These are phyloP conservation scores for Melastoma candidum DNA, from an alignment of 441 rosid genomes.

Conservation along the genomic window DNA sequence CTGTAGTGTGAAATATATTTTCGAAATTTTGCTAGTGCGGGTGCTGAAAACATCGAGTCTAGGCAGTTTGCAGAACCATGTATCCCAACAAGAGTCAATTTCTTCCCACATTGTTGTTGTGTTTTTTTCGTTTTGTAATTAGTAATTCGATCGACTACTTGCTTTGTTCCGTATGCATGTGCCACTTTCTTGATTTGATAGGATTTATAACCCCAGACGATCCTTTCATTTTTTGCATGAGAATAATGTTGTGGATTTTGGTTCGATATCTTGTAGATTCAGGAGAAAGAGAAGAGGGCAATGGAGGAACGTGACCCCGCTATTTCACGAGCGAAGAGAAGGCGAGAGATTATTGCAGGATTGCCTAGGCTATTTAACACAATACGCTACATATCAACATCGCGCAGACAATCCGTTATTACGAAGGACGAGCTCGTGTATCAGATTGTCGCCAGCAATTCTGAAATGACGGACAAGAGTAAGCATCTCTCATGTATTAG, in stretches of 20 bases:
- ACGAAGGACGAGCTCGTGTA: slow-evolving; percentile 81
- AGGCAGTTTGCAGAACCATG: too few relatives aligned
- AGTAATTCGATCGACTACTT: too few relatives aligned
- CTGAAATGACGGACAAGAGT: slow-evolving; percentile 67
- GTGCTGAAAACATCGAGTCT: too few relatives aligned
- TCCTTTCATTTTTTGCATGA: not conserved
- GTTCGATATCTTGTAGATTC: slow-evolving; percentile 37
- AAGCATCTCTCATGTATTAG: slow-evolving; percentile 16
- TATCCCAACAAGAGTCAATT: too few relatives aligned
- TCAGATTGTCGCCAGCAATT: slow-evolving; percentile 55
- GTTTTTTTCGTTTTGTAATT: too few relatives aligned
- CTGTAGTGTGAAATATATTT: too few relatives aligned
- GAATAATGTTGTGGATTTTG: not conserved
- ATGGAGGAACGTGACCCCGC: slow-evolving; percentile 72
- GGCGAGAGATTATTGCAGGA: slow-evolving; percentile 50
- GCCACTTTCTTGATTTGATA: too few relatives aligned
- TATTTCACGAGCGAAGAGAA: slow-evolving; percentile 72
- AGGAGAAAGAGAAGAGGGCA: slow-evolving; percentile 60
- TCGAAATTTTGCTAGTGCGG: too few relatives aligned
- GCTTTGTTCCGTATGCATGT: too few relatives aligned
- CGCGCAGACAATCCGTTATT: slow-evolving; percentile 50
- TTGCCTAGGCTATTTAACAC: slow-evolving; percentile 75
- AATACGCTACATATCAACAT: slow-evolving; percentile 63
- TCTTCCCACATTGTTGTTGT: too few relatives aligned
- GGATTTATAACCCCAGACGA: too few relatives aligned